Evolutionary conservation across 2,329 filamentous ascomycete species (phyloP), one percentile per base, ranked within the genome.

Genomic region (Hypoxylon sp.): DNA sequence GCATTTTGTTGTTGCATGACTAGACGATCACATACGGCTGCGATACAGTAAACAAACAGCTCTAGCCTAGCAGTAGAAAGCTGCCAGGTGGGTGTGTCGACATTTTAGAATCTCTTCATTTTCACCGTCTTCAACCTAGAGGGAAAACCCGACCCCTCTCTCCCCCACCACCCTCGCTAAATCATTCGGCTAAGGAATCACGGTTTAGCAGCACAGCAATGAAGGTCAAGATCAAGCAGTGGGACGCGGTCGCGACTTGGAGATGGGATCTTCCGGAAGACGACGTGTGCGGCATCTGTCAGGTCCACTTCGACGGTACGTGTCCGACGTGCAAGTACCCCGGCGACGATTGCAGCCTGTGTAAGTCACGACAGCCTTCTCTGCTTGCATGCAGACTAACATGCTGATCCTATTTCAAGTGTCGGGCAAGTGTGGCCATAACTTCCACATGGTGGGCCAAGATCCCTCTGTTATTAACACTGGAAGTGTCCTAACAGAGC

Each of bases 271-370:
- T 98, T 70, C 92, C 94, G 20, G 92, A 97, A 69, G 94, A 97
- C 78, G 94, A 99, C 73, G 93, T 98, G 62, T 99, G 95, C 70
- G 95, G 95, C 69, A 99, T 99, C 78, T 99, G 95, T 77, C 94
- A 96, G 73, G 93, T 96, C 62, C 91, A 97, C 70, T 99, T 98
- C 73, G 95, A 99, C 74, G 94, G 93, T 58, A 98, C 95, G 21
- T 99, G 95, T 79, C 93, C 95, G 42, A 96, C 92, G 52, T 99
- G 95, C 87, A 97, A 96, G 82, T 98, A 92, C 72, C 95, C 95
- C 11, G 95, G 95, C 55, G 95, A 99, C 70, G 93, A 97, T 73
- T 99, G 95, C 77, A 90, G 90, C 57, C 82, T 99, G 58, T 82
- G 94, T 97, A 79, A 75, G 88, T 80, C 26, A 59, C 49, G n/a